Base-by-base conservation (phyloP, 106 monocot species). In the Allium sativum region DNA sequence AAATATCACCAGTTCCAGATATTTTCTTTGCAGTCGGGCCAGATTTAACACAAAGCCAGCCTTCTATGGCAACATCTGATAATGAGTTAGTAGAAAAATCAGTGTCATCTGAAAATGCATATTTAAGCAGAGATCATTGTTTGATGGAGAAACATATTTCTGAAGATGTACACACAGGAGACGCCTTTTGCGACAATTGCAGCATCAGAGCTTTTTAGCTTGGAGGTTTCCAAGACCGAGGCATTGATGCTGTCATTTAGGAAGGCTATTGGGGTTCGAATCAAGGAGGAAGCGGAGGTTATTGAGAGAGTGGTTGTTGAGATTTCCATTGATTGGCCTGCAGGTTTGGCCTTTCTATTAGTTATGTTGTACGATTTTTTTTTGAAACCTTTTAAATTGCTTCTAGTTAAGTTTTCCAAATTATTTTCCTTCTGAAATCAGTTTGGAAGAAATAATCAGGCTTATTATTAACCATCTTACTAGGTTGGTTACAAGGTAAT, bases 221-320 rank as follows among this genome's bases (percentile, higher is more conserved):
- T 93, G 42, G 84, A 93, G 74, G 71, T 93, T 52, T 88, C 93
- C 21, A 84, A 80, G 73, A 93, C 93, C 6, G 93, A 93, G 62
- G 93, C 93, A 8, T 79, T 93, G 48, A 88, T 79, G 9, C 92
- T 87, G 81, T 81, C 87, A 50, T 88, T 88, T 14, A 48, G 64
- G 64, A 64, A 17, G 48, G 44, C 96, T 20, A 91, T 91, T 67
- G 96, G 96, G 22, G 91, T 96, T 31, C 74, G 87, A 50, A 96
- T 96, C 73, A 91, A 96, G 82, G 96, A 90, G 82, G 96, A 96
- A 76, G 84, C 87, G 13, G 96, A 96, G 80, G 78, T 91, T 52
- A 96, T 96, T 58, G 96, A 96, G 77, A 91, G 95, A 44, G 96
- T 91, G 77, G 96, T 96, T 22, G 91, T 96, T 1, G 91, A 91